Percentiles rank a stretch among this genome's conserved stretches.
Conservation (phyloP, 1,284 basidiomycete species). For the Ganoderma meredithae region DNA sequence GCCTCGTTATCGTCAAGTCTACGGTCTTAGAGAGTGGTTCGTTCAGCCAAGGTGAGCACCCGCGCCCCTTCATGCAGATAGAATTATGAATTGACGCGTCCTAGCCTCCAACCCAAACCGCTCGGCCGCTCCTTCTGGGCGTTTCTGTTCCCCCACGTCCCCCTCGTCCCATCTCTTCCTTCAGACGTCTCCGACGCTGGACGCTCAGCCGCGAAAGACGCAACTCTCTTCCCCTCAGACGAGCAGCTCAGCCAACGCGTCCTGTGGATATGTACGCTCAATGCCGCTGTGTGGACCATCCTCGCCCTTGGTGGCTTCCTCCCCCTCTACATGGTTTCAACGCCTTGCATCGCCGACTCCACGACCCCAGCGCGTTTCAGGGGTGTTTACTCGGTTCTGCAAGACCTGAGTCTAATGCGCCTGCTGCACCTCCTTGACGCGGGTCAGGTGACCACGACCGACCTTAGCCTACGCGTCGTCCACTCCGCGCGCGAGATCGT, state of each 20-base stretch:
- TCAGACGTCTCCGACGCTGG: slow-evolving; percentile 62
- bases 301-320: slow-evolving; percentile 71
- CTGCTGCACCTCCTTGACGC: slow-evolving; percentile 70
- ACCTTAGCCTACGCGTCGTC: slow-evolving; percentile 8
- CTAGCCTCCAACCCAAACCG: slow-evolving; percentile 69
- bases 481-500: slow-evolving; percentile 41
- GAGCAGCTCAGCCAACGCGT: slow-evolving; percentile 74
- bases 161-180: slow-evolving; percentile 67
- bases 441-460: slow-evolving; percentile 45
- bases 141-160: slow-evolving; percentile 74
- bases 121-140: slow-evolving; percentile 65
- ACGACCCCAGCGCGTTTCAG: slow-evolving; percentile 53
- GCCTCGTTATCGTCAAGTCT: slow-evolving; percentile 73
- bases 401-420: slow-evolving; percentile 78
- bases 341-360: slow-evolving; percentile 69
- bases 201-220: slow-evolving; percentile 55
- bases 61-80: neutral
- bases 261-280: slow-evolving; percentile 68
- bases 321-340: slow-evolving; percentile 73
- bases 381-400: slow-evolving; percentile 71
- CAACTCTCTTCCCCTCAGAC: slow-evolving; percentile 72
- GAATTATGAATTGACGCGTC: slow-evolving; percentile 21
- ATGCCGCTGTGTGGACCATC: slow-evolving; percentile 70
- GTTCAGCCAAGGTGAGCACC: slow-evolving; percentile 67
- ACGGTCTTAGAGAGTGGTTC: slow-evolving; percentile 78